Base-by-base conservation (phyloP, 257 asterid species). In the Salvia rosmarinus region DNA sequence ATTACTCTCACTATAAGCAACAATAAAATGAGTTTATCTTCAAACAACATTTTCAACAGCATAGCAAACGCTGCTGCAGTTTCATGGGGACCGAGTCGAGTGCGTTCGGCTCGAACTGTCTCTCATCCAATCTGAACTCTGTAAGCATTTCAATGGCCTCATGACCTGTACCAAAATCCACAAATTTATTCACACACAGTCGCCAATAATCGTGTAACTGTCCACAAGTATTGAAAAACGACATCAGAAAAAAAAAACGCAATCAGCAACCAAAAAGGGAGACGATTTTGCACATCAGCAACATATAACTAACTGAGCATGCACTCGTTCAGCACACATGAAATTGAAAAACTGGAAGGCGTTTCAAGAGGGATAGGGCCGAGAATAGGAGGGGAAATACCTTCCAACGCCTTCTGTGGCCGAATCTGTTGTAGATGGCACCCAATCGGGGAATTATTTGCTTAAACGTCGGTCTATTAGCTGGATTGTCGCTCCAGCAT, bases 341-440 rank as follows among this genome's bases (percentile, higher is more conserved):
- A 63, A 21, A 63, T 21, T 14, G 57, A 25, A 2, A 35, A 21
- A 4, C 56, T 8, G 55, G 64, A 35, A 46, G 20, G 13, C 46
- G 42, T 55, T 69, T 55, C 14, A 16, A 25, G 74, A 63, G 54
- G 16, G 19, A 20, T 44, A 66, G 71, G 57, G 61, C 20, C 14
- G 0, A 51, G 35, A 25, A 5, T 8, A 9, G 62, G 44, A 20
- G 2, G 13, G 16, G 60, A 65, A 61, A 50, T 68, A 92, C 98
- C 96, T 88, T 93, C 98, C 98, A 93, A 65, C 87, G 89, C 79
- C 86, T 82, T 74, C 90, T 82, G 75, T 79, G 95, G 71, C 90
- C 91, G 76, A 93, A 82, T 63, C 82, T 83, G 76, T 79, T 83
- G 79, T 77, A 84, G 54, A 89, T 89, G 74, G 85, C 74, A 75